Evolutionary conservation across 2,329 filamentous ascomycete species (phyloP), one percentile per base, ranked within the genome.

Genomic region (Trichoderma oligosporum): DNA sequence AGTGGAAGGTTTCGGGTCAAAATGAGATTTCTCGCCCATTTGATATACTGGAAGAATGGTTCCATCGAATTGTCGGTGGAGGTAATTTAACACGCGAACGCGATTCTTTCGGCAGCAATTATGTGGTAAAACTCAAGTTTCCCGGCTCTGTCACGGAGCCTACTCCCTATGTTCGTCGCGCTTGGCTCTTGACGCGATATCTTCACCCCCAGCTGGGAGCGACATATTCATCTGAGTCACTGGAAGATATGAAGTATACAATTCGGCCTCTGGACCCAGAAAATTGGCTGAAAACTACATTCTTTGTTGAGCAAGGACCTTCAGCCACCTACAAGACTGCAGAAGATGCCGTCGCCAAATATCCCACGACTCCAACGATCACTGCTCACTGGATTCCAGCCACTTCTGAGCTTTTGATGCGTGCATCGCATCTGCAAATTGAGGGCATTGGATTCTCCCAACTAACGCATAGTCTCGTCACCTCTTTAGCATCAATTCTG

Each of bases 401-500:
- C 14, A 53, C 59, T 6, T 14, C 48, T 7, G 56, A 61, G 44
- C n/a, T 62, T 12, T 31, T 56, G 18, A 52, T 62, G 3, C 53
- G 48, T 6, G 56, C 53, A 1, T 39, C 68, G 27, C 66, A 70
- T 56, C 70, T 68, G 70, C 66, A 65, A 5, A 64, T 61, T 14
- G 67, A 70, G 44, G 66, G 65, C 4, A 54, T 68, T 11, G 65
- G 66, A 6, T 60, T 65, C 14, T 45, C 69, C 20, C 65, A 67
- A 33, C 65, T 71, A 2, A 27, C 60, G 6, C 51, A 61, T 29
- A 61, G 57, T 41, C 61, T 62, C 54, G 56, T 62, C 35, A 67
- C 16, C 39, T 67, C 57, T 58, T 60, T 53, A 45, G 66, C 41
- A 60, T 70, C 54, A 39, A 55, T 41, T 25, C 63, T 53, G 58